Evolutionary conservation across 306 rosid genomes (phyloP), one percentile per base, ranked within the genome.

Genomic region (Begonia masoniana): DNA sequence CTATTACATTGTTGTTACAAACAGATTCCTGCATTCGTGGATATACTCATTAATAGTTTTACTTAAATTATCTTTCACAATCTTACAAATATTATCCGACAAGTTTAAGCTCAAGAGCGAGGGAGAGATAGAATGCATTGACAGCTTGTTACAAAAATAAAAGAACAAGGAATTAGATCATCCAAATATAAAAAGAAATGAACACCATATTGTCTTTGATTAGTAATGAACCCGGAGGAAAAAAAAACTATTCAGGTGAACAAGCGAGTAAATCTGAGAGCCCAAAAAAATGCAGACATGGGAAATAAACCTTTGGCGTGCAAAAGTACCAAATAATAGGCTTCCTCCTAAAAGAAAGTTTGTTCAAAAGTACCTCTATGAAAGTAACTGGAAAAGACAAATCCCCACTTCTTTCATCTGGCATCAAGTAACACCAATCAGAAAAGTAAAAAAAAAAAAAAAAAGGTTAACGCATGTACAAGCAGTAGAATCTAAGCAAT

Each of bases 11-110:
- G 26, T 7, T 41, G 46, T 57, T 17, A 46, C 51, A 46, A 56
- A 47, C 52, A 11, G 43, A 51, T 55, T 59, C 45, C 43, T 12
- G 66, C 58, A 43, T 39, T 5, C 41, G 52, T 19, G 13, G 12
- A 52, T n/a, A 62, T n/a, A 51, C 13, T 62, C 16, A 61, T 51
- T 8, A 19, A 31, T 8, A 11, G 23, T 43, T 11, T 61, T 15
- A 6, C 12, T 23, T 24, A n/a, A 13, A 51, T 46, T 14, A 43
- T 12, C 42, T 13, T 43, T 5, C 12, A 31, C 9, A 11, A 42
- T 43, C 15, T 61, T 31, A 6, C 12, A 14, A n/a, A 21, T 17
- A 61, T 46, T 10, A 43, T 16, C 42, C 6, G 11, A 10, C 31
- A 10, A 17, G 54, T 13, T 50, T 15, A 15, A 50, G 10, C 7